Evolutionary conservation across 805 yeast genomes (phyloP).

Genomic region (Wickerhamiella kurtzmanii): DNA sequence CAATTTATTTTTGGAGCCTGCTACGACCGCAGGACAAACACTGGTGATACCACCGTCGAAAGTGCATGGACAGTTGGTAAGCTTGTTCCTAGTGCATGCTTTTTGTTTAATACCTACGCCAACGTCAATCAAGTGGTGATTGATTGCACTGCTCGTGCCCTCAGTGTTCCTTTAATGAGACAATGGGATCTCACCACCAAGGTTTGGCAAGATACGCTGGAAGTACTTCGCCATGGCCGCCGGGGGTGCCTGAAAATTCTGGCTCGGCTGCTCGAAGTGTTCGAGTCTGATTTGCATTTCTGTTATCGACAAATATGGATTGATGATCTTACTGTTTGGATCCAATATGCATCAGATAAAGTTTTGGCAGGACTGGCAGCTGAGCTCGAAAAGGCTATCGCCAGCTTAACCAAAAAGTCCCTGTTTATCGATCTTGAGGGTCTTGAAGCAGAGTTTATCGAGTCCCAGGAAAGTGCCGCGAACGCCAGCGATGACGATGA

Average conservation of each 20-base stretch:
- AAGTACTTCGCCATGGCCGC: slow-evolving; percentile 54
- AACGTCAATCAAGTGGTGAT: slow-evolving; percentile 42
- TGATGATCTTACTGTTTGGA: slow-evolving; percentile 20
- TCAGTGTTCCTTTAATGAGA: slow-evolving; percentile 70
- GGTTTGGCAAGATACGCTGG: slow-evolving; percentile 67
- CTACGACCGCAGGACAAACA: slow-evolving; percentile 64
- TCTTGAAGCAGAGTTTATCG: background rate
- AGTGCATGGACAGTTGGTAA: slow-evolving; percentile 93
- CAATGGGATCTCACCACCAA: slow-evolving; percentile 43
- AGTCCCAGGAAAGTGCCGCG: background rate
- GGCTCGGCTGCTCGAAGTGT: slow-evolving; percentile 52
- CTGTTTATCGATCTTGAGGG: slow-evolving; percentile 8
- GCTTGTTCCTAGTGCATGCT: slow-evolving; percentile 62
- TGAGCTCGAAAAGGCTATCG: slow-evolving; percentile 14
- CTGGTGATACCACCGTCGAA: slow-evolving; percentile 62
- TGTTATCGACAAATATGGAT: slow-evolving; percentile 17
- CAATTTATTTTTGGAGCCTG: slow-evolving; percentile 58
- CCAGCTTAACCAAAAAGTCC: slow-evolving; percentile 3
- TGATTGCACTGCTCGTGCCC: slow-evolving; percentile 56
- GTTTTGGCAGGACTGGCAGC: slow-evolving; percentile 11
- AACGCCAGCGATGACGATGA: slow-evolving; percentile 6
- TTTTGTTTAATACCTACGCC: slow-evolving; percentile 39
- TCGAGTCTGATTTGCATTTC: slow-evolving; percentile 31
- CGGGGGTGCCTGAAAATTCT: slow-evolving; percentile 47
- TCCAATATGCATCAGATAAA: slow-evolving; percentile 17